phyloP scores from a whole-genome alignment of 2,329 filamentous ascomycete genomes.

The Neoascochyta sp. region DNA sequence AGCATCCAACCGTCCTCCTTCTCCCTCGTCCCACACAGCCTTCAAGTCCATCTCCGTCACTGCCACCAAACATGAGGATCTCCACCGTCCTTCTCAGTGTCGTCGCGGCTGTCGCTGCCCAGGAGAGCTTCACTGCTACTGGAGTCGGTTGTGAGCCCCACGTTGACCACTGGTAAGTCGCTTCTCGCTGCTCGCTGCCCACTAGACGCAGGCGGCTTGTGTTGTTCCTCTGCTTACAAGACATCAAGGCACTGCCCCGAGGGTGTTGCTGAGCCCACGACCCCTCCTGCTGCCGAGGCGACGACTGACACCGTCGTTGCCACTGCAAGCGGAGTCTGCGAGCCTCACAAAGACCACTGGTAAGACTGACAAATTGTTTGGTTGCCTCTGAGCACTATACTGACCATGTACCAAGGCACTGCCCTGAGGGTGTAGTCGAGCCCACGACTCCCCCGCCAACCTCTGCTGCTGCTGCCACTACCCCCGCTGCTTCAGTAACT shows the following conservation, averaged over 20 bases:
- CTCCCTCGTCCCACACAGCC: slow-evolving; percentile 1
- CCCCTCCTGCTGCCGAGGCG: slow-evolving; percentile 7
- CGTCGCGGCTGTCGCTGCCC: slow-evolving; percentile 13
- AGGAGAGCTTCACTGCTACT: slow-evolving; percentile 15
- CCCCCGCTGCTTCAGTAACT: slow-evolving; percentile 6
- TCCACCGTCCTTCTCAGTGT: slow-evolving; percentile 13
- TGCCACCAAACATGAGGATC: slow-evolving; percentile 23
- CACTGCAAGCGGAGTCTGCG: slow-evolving; percentile 16
- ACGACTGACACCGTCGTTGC: slow-evolving; percentile 10
- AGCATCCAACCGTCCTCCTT: slow-evolving; percentile 3
- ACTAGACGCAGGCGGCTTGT: too few relatives aligned
- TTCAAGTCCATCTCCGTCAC: too few relatives aligned
- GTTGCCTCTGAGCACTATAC: too few relatives aligned
- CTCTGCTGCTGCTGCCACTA: slow-evolving; percentile 4
- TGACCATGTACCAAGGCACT: slow-evolving; percentile 13
- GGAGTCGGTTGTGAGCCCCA: slow-evolving; percentile 9
- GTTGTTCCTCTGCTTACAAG: too few relatives aligned
- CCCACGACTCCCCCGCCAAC: slow-evolving; percentile 11
- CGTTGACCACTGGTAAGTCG: slow-evolving; percentile 10
- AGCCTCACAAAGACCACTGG: slow-evolving; percentile 26
- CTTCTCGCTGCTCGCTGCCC: too few relatives aligned
- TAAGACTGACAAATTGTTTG: slow-evolving; percentile 3
- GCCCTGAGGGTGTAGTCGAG: slow-evolving; percentile 14
- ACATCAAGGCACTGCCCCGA: slow-evolving; percentile 10
- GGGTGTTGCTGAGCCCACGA: slow-evolving; percentile 12